Evolutionary conservation across 1,284 basidiomycete genomes (phyloP), one percentile per base, ranked within the genome.

Genomic region (Naganishia liquefaciens): DNA sequence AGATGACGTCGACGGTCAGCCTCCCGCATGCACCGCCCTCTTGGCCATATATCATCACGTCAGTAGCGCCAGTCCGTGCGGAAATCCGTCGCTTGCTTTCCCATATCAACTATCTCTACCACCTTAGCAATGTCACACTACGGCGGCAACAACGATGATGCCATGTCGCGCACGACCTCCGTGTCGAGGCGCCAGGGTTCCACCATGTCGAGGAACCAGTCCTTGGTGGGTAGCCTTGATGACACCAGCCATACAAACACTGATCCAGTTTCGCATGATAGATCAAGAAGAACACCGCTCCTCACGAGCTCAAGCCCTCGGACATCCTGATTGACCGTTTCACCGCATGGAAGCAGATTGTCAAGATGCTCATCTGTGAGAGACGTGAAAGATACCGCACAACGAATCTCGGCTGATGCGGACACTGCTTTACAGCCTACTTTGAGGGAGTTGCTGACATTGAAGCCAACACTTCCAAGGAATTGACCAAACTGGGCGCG

Each of bases 261-360:
- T 37, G 10, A 37, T 37, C 33, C 33, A 13, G 9, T 7, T 9
- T 37, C 33, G 33, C 28, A 25, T 25, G 23, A 37, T 68, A 80
- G 79, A 91, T 94, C 82, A 90, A 89, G 84, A 92, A 91, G 82
- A 92, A 90, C 78, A 87, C 90, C 68, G 88, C 89, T 17, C 86
- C 88, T 0, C 87, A 92, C 76, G 95, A 98, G 82, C 85, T 98
- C 67, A 86, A 88, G 67, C 95, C 95, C 0, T 93, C 91, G 17
- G 95, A 98, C 80, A 87, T 98, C 73, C 90, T 99, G 77, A 97
- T 98, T 73, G 95, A 98, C 80, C 88, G 95, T 64, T 82, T 82
- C 79, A 79, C 78, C 67, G 83, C 83, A 42, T 85, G 83, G 83
- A 85, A 85, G 78, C 75, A 77, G 70, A 96, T 98, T 75, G 93